phyloP scores from a whole-genome alignment of 2,329 filamentous ascomycete genomes.

The Fusarium tupiense region DNA sequence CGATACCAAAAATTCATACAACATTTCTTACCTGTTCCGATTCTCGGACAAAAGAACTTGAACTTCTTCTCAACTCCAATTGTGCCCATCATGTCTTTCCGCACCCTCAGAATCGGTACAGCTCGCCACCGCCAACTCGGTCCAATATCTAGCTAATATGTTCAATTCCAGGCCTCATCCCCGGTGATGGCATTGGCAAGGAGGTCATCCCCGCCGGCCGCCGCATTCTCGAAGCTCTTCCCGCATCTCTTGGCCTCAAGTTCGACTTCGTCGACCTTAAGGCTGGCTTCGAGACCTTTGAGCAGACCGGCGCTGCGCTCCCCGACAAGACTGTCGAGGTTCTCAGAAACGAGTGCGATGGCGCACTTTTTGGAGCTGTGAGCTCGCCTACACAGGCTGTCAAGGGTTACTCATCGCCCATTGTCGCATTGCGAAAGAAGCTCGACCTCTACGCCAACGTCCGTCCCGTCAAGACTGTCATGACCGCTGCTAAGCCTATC shows the following conservation, averaged over 20 bases:
- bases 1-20: conserved; percentile 23
- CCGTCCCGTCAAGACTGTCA: conserved; percentile 88
- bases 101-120: conserved; percentile 55
- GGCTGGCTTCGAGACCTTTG: conserved; percentile 93
- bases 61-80: conserved; percentile 35
- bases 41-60: conserved; percentile 43
- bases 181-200: conserved; percentile 97
- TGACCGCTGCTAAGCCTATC: conserved; percentile 73
- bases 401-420: conserved; percentile 94
- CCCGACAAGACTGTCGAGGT: conserved; percentile 90
- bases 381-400: conserved; percentile 90
- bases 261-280: conserved; percentile 95
- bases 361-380: conserved; percentile 95
- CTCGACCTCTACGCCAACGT: conserved; percentile 98
- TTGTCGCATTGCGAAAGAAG: conserved; percentile 94
- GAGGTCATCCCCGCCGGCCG: conserved; percentile 97
- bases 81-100: conserved; percentile 51
- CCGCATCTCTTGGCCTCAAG: conserved; percentile 87
- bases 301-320: conserved; percentile 86
- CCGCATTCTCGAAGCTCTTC: conserved; percentile 90
- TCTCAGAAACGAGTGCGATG: conserved; percentile 92
- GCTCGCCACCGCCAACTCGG: background rate
- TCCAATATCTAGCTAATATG: background rate
- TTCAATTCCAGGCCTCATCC: conserved; percentile 79
- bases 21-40: conserved; percentile 37